Conservation (phyloP, 2,329 filamentous ascomycete species). For the Bertia moriformis region DNA sequence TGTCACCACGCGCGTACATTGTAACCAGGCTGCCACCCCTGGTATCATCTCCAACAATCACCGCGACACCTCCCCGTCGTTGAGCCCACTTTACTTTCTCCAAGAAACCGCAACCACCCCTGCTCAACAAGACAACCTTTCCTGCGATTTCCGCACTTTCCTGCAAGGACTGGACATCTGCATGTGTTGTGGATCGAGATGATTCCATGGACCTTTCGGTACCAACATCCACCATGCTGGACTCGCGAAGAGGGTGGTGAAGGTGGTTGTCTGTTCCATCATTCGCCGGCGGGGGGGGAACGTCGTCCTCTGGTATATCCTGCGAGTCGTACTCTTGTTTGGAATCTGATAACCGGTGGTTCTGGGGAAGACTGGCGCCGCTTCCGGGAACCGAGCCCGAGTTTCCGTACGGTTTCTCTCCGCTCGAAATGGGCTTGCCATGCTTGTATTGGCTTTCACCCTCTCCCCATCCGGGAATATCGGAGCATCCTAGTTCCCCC, state of each 20-base stretch:
- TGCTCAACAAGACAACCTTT: conserved; percentile 79
- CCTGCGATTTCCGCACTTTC: conserved; percentile 84
- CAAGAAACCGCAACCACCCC: conserved; percentile 87
- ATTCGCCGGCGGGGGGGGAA: conserved; percentile 23
- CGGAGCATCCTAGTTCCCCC: conserved; percentile 86
- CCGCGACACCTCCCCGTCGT: conserved; percentile 68
- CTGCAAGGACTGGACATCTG: conserved; percentile 82
- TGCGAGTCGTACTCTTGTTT: neutral
- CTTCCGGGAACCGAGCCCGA: conserved; percentile 9
- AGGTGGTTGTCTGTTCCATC: conserved; percentile 81
- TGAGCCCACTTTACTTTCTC: conserved; percentile 98
- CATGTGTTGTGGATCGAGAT: conserved; percentile 37
- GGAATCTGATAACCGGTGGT: conserved; percentile 6
- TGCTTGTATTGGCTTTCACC: conserved; percentile 16
- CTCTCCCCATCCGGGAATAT: conserved; percentile 74
- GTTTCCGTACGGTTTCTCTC: conserved; percentile 10
- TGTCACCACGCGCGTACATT: conserved; percentile 97
- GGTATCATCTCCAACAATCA: conserved; percentile 89
- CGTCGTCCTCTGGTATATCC: conserved; percentile 7
- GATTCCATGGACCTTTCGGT: conserved; percentile 1
- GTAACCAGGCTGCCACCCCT: conserved; percentile 80
- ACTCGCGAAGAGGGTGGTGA: conserved; percentile 36
- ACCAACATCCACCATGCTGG: neutral
- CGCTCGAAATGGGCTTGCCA: conserved; percentile 8
- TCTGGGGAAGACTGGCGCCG: conserved; percentile 4